Base-by-base conservation (phyloP, 1,284 basidiomycete species). In the Sporisorium iseilematis-ciliati region DNA sequence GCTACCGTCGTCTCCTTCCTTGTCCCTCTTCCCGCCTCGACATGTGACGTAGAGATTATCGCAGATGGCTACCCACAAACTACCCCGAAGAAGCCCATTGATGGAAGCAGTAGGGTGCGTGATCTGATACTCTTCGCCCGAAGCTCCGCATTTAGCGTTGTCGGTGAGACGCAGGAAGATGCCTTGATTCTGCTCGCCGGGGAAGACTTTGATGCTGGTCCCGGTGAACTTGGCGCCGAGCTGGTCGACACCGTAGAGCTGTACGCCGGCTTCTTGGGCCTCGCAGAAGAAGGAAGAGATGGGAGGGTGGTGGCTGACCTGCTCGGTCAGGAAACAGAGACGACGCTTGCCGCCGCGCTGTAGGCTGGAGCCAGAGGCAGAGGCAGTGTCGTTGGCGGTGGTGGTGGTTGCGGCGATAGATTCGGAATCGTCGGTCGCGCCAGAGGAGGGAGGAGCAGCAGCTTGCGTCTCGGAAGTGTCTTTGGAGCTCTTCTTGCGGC, bases 261-360 rank as follows among this genome's bases (percentile, higher is more conserved):
- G 62, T 4, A 82, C 63, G 26, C 81, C 81, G 14, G 80, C 75
- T 23, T 81, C 80, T 38, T 73, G 77, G 62, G 78, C 73, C 49
- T 78, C 78, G 56, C 75, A 77, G 60, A 81, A 84, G 84, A 92
- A 97, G 1, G 93, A 91, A 0, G 94, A 97, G 45, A 98, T 90
- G 2, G 96, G 96, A 0, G 96, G 97, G 82, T 99, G 96, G 86
- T 99, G 96, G 10, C 93, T 97, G 45, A 97, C 91, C 69, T 83
- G 82, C 59, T 83, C 82, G n/a, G 82, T 83, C 42, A 83, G 35
- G 73, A 82, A 83, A 38, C 63, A 65, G 40, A 83, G 74, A 2
- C 81, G 62, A 33, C 64, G 61, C 42, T 73, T 66, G 45, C 68
- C 53, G 4, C 42, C 35, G 12, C 33, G 58, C 23, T 51, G 62